Conservation (phyloP, 805 yeast genomes). For the Yarrowia sp. region DNA sequence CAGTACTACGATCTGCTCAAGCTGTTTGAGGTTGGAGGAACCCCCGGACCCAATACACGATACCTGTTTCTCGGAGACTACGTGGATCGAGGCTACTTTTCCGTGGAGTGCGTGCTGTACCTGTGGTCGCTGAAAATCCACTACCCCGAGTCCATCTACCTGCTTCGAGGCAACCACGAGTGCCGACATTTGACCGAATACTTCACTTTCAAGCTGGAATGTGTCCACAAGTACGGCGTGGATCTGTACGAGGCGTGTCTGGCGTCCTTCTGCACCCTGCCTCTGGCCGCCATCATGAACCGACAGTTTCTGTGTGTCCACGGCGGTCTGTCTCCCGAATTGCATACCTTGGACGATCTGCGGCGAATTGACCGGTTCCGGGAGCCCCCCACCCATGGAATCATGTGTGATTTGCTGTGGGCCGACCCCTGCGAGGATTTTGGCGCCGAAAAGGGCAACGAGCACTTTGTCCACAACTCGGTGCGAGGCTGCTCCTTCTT, state of each 20-base stretch:
- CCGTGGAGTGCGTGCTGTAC: constrained; percentile 87
- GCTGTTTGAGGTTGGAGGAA: constrained; percentile 73
- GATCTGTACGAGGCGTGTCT: constrained; percentile 77
- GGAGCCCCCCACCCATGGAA: constrained; percentile 87
- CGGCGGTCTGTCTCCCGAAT: constrained; percentile 84
- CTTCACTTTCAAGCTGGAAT: constrained; percentile 94
- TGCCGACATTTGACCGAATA: constrained; percentile 94
- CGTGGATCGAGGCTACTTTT: constrained; percentile 98
- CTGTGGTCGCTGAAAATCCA: constrained; percentile 73
- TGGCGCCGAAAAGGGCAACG: constrained; percentile 82
- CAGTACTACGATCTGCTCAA: constrained; percentile 88
- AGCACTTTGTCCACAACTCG: constrained; percentile 94
- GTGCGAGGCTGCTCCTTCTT: constrained; percentile 98
- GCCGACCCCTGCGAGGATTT: constrained; percentile 94
- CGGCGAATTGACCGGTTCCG: constrained; percentile 66
- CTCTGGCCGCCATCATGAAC: constrained; percentile 82
- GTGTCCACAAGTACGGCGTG: constrained; percentile 82
- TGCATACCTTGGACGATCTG: constrained; percentile 68
- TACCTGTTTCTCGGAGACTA: constrained; percentile 95
- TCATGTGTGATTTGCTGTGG: constrained; percentile 96
- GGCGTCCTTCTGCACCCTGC: constrained; percentile 80
- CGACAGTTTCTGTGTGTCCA: constrained; percentile 83
- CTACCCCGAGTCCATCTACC: constrained; percentile 63
- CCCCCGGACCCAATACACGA: constrained; percentile 60
- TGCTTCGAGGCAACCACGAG: constrained; percentile 96